A percentile compares a stretch with the other conserved stretches of the same genome.
phyloP scores from a whole-genome alignment of 495 filamentous ascomycete species.

The Clohesyomyces aquaticus region DNA sequence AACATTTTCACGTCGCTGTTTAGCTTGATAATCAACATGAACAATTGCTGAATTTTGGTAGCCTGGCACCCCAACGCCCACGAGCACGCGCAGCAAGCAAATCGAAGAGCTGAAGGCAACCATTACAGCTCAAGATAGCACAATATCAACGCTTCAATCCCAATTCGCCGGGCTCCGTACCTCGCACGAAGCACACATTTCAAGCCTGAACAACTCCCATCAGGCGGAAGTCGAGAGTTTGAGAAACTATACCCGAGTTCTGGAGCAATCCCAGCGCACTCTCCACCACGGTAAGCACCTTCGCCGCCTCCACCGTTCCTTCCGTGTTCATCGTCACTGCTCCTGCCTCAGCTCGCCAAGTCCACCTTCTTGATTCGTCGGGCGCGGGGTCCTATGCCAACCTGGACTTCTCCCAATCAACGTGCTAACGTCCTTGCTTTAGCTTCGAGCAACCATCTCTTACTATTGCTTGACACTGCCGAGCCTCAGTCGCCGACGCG shows the following conservation, averaged over 20 bases:
- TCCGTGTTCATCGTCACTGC: neutral
- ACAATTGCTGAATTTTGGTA: constrained; percentile 16
- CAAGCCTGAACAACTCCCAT: constrained; percentile 42
- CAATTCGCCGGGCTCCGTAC: constrained; percentile 40
- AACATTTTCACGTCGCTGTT: neutral
- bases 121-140: constrained; percentile 34
- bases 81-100: constrained; percentile 16
- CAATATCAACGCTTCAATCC: constrained; percentile 35
- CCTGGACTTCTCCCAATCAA: neutral
- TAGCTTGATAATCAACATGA: constrained; percentile 3
- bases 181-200: constrained; percentile 46
- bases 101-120: constrained; percentile 38
- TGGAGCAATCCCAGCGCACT: constrained; percentile 40
- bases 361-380: neutral
- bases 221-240: constrained; percentile 42
- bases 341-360: neutral
- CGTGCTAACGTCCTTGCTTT: neutral
- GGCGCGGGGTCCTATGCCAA: neutral
- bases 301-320: neutral
- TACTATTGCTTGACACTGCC: constrained; percentile 34
- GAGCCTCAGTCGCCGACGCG: constrained; percentile 37
- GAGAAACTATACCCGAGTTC: constrained; percentile 39
- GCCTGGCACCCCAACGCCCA: constrained; percentile 26
- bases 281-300: constrained; percentile 38
- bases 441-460: constrained; percentile 40